phyloP scores from a whole-genome alignment of 1,284 basidiomycete genomes.

The Puccinia horiana region DNA sequence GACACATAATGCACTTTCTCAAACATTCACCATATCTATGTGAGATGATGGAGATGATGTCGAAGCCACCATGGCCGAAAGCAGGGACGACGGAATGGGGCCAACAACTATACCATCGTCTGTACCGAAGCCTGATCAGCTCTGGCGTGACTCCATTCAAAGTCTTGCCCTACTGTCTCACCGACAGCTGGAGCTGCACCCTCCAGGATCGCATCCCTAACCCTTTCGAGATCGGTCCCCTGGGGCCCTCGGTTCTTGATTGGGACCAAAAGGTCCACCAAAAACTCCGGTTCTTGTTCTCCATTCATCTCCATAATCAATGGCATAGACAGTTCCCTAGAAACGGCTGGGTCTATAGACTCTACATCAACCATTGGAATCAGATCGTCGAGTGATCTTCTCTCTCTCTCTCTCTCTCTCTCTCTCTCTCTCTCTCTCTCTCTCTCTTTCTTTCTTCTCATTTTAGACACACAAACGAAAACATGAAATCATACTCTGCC shows the following conservation, averaged over 20 bases:
- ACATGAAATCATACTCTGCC: too few relatives aligned
- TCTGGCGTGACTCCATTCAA: conserved; percentile 76
- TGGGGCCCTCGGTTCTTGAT: conserved; percentile 53
- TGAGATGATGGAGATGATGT: conserved; percentile 88
- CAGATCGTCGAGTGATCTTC: not conserved
- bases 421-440: not conserved
- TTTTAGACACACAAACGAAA: too few relatives aligned
- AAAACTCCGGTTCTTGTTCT: conserved; percentile 73
- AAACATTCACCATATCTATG: conserved; percentile 87
- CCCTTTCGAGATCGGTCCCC: conserved; percentile 66
- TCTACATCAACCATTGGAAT: conserved; percentile 41
- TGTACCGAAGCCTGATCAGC: conserved; percentile 77
- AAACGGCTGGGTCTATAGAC: conserved; percentile 69
- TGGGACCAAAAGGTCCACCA: conserved; percentile 64
- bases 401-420: too few relatives aligned
- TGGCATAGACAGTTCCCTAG: conserved; percentile 79
- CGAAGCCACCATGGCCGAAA: conserved; percentile 70
- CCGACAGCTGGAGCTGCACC: conserved; percentile 82
- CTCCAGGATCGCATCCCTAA: conserved; percentile 86
- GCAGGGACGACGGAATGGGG: conserved; percentile 87
- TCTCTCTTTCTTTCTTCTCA: not conserved
- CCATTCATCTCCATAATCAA: conserved; percentile 87
- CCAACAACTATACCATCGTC: conserved; percentile 78
- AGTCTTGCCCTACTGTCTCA: conserved; percentile 87
- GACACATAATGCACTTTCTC: conserved; percentile 86